Conservation (phyloP, 2,329 filamentous ascomycete species). For the Aspergillus fischeri region DNA sequence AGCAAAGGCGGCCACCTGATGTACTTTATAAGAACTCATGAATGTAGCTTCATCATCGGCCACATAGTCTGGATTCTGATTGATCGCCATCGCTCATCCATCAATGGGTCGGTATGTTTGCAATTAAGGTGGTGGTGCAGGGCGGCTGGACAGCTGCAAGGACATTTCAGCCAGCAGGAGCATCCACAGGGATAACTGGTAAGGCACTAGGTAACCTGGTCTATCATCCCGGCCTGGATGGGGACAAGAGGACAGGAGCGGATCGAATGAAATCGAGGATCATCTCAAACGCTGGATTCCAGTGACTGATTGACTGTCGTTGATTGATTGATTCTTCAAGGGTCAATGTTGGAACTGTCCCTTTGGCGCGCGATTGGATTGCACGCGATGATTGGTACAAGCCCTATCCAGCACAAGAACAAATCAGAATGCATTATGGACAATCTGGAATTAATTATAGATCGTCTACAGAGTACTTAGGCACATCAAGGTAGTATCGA, state of each 20-base stretch:
- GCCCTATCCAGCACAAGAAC: not conserved
- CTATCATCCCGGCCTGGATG: not conserved
- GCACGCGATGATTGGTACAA: not conserved
- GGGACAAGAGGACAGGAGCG: not conserved
- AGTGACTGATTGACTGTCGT: not conserved
- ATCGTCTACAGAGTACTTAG: not conserved
- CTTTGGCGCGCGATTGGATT: not conserved
- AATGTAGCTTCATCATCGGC: not conserved
- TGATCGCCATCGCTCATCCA: not conserved
- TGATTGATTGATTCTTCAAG: not conserved
- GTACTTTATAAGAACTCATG: not conserved
- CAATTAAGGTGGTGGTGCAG: not conserved
- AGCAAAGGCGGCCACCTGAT: conserved; percentile 4
- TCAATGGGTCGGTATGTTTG: not conserved
- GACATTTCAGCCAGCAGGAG: not conserved
- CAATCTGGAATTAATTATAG: not conserved
- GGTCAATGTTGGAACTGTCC: not conserved
- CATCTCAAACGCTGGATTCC: not conserved
- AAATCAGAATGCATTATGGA: not conserved
- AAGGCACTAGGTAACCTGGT: not conserved
- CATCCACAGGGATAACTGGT: not conserved
- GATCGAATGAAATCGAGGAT: not conserved
- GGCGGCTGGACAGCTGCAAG: not conserved
- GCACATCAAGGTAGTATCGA: not conserved
- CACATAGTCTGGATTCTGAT: not conserved